A percentile compares a stretch with the other conserved stretches of the same genome.
phyloP scores from a whole-genome alignment of 2,329 filamentous ascomycete genomes.

The Claviceps maximensis region DNA sequence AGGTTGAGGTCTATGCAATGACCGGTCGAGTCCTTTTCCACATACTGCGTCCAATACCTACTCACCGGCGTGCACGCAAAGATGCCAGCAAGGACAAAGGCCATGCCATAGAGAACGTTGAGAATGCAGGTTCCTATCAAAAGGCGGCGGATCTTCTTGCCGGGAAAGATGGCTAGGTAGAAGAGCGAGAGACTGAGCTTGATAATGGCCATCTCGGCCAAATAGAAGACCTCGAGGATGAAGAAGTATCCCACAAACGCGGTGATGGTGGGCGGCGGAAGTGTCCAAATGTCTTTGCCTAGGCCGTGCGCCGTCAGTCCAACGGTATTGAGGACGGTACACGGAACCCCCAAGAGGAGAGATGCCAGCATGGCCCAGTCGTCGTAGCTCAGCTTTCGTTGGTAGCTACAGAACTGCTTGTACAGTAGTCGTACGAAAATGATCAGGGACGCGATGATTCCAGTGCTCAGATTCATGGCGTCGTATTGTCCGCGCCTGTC shows the following conservation, averaged over 20 bases:
- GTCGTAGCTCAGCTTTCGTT: slow-evolving; percentile 18
- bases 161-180: slow-evolving; percentile 28
- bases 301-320: slow-evolving; percentile 15
- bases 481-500: slow-evolving; percentile 1
- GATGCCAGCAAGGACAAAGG: slow-evolving; percentile 20
- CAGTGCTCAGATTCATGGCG: slow-evolving; percentile 8
- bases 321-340: slow-evolving; percentile 12
- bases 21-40: slow-evolving; percentile 12
- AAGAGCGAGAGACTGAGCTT: slow-evolving; percentile 29
- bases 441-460: slow-evolving; percentile 8
- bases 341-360: slow-evolving; percentile 11
- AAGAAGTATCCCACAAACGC: slow-evolving; percentile 18
- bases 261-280: slow-evolving; percentile 11
- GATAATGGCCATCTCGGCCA: slow-evolving; percentile 18
- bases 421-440: slow-evolving; percentile 10
- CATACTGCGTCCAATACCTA: slow-evolving; percentile 29
- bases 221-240: slow-evolving; percentile 21
- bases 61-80: slow-evolving; percentile 27
- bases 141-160: slow-evolving; percentile 14
- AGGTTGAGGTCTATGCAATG: slow-evolving; percentile 4
- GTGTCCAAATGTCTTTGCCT: slow-evolving; percentile 23
- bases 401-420: slow-evolving; percentile 16
- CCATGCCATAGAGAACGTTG: slow-evolving; percentile 15
- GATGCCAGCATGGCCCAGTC: slow-evolving; percentile 16
- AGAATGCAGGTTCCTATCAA: slow-evolving; percentile 21